A percentile compares a stretch with the other conserved stretches of the same genome.
These are phyloP conservation scores for Pseudomicrostroma phylloplanum DNA, from an alignment of 1,284 basidiomycete species.

Conservation along the genomic window DNA sequence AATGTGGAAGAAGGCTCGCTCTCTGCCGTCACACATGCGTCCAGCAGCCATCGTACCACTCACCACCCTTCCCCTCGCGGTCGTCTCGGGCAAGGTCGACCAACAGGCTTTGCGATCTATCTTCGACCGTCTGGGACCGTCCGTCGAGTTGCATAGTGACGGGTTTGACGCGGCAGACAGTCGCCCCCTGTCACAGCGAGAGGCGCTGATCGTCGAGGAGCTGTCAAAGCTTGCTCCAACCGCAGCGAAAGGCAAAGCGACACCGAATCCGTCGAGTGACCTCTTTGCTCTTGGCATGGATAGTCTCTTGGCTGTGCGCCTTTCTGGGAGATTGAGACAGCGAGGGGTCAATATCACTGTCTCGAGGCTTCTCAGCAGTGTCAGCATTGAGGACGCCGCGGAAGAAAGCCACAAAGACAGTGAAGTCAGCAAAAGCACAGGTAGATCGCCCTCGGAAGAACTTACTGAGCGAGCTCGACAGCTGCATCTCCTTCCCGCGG, in stretches of 20 bases:
- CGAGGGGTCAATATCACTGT: slow-evolving; percentile 20
- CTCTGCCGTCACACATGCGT: slow-evolving; percentile 41
- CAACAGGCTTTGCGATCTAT: slow-evolving; percentile 19
- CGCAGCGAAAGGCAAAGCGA: slow-evolving; percentile 2
- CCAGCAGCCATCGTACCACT: slow-evolving; percentile 36
- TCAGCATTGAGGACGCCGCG: slow-evolving; percentile 31
- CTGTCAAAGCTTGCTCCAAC: slow-evolving; percentile 5
- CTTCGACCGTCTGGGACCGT: slow-evolving; percentile 18
- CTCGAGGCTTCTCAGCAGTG: slow-evolving; percentile 24
- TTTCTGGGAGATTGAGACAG: slow-evolving; percentile 28
- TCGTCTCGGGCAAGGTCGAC: slow-evolving; percentile 41
- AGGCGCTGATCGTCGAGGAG: slow-evolving; percentile 21
- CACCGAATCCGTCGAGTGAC: slow-evolving; percentile 11
- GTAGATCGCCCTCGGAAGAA: not conserved
- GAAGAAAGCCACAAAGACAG: not conserved
- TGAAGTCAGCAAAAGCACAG: not conserved
- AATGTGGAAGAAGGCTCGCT: slow-evolving; percentile 3
- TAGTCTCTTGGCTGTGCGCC: slow-evolving; percentile 36
- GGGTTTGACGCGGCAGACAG: not conserved
- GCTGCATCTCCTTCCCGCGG: not conserved
- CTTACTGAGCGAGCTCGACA: not conserved
- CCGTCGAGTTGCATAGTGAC: not conserved
- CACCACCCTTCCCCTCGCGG: slow-evolving; percentile 27
- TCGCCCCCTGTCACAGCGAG: slow-evolving; percentile 17
- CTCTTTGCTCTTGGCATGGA: slow-evolving; percentile 41